phyloP scores from a whole-genome alignment of 2,329 filamentous ascomycete species.

The Phaeosphaeriaceae sp. region DNA sequence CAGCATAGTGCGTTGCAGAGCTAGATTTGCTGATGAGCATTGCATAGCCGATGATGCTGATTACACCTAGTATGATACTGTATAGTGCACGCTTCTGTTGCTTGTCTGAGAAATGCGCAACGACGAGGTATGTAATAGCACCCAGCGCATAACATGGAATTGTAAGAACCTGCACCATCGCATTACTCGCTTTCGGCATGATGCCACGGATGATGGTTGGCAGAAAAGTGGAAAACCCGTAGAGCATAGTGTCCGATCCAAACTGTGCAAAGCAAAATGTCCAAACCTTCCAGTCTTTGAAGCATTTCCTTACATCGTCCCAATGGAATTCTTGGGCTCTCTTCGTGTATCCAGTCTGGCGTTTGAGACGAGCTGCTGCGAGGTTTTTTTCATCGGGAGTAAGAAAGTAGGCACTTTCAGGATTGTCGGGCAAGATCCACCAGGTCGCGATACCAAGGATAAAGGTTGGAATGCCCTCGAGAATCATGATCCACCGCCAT shows the following conservation, averaged over 20 bases:
- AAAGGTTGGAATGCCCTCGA: constrained; percentile 36
- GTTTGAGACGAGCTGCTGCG: constrained; percentile 57
- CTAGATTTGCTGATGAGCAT: constrained; percentile 67
- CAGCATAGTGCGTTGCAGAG: constrained; percentile 73
- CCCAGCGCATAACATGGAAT: constrained; percentile 80
- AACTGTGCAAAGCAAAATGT: constrained; percentile 73
- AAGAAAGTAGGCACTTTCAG: constrained; percentile 68
- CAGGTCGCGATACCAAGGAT: constrained; percentile 48
- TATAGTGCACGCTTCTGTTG: constrained; percentile 71
- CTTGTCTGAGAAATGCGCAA: constrained; percentile 71
- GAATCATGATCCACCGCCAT: constrained; percentile 41
- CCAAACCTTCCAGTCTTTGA: constrained; percentile 79
- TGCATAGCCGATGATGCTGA: constrained; percentile 73
- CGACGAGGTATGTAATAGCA: constrained; percentile 70
- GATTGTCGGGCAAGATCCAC: constrained; percentile 69
- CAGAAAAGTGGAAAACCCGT: constrained; percentile 78
- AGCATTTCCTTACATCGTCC: constrained; percentile 69
- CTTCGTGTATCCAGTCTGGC: constrained; percentile 57
- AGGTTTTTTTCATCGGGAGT: constrained; percentile 65
- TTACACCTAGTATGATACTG: constrained; percentile 64
- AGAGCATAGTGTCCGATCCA: constrained; percentile 76
- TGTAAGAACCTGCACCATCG: constrained; percentile 75
- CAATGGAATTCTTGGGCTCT: constrained; percentile 63
- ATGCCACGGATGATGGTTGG: constrained; percentile 78
- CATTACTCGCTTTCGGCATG: constrained; percentile 64